These are phyloP conservation scores for Hyphodiscus hymeniophilus DNA, from an alignment of 495 filamentous ascomycete species.

Conservation along the genomic window DNA sequence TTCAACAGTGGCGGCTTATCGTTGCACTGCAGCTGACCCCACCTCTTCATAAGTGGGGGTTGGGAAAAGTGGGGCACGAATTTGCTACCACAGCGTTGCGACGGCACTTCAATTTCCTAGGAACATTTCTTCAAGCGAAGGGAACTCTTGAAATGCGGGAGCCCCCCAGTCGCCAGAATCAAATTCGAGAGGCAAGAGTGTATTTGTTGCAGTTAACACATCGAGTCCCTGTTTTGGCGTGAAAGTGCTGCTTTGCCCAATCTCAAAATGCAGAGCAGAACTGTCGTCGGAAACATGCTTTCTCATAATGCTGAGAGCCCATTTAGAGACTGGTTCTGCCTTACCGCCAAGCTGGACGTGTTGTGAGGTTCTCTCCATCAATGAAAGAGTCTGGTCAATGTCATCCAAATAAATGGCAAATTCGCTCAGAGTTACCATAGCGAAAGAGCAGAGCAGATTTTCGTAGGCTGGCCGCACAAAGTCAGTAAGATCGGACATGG, in stretches of 20 bases:
- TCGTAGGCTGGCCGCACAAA: not conserved
- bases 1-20: no score
- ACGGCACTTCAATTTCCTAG: not conserved
- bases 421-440: conserved; percentile 2
- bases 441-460: conserved; percentile 1
- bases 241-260: not conserved
- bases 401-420: conserved; percentile 3
- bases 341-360: conserved; percentile 4
- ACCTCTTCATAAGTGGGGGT: no score
- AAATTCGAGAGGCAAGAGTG: not conserved
- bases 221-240: not conserved
- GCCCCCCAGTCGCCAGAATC: not conserved
- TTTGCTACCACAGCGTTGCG: no score
- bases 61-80: no score
- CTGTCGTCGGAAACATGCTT: not conserved
- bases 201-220: not conserved
- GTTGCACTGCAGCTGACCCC: no score
- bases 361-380: not conserved
- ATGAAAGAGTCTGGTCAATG: not conserved
- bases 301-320: not conserved
- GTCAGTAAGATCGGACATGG: conserved; percentile 1
- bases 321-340: not conserved
- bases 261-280: not conserved
- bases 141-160: not conserved
- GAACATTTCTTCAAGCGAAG: conserved; percentile 1